Percentiles rank a stretch among this genome's conserved stretches.
Conservation (phyloP, 2,329 filamentous ascomycete genomes). For the Neopestalotiopsis sp. region DNA sequence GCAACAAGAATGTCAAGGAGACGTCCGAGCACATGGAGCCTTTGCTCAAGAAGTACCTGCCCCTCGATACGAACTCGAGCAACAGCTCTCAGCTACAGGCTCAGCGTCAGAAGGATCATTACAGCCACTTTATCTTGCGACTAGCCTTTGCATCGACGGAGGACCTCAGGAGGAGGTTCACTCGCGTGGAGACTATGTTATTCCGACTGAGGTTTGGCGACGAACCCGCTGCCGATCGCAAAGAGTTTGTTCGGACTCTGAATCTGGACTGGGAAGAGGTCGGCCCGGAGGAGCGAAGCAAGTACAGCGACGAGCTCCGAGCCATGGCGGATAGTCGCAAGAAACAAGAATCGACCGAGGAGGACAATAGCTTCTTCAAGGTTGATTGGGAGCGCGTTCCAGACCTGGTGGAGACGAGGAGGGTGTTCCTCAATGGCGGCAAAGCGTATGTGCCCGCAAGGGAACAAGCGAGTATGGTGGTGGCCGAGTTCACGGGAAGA, state of each 20-base stretch:
- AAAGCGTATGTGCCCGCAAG: conserved; percentile 90
- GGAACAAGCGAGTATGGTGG: conserved; percentile 88
- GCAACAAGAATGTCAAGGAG: conserved; percentile 85
- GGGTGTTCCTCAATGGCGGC: conserved; percentile 77
- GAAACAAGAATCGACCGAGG: conserved; percentile 49
- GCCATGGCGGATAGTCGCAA: conserved; percentile 49
- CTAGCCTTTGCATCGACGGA: conserved; percentile 92
- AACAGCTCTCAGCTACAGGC: conserved; percentile 58
- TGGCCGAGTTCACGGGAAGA: conserved; percentile 81
- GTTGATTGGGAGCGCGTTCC: conserved; percentile 95
- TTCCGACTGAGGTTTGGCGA: conserved; percentile 79
- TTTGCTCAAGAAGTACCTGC: conserved; percentile 73
- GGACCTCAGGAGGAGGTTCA: conserved; percentile 85
- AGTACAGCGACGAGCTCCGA: conserved; percentile 65
- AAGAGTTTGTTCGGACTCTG: conserved; percentile 77
- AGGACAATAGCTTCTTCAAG: conserved; percentile 93
- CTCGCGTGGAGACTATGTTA: conserved; percentile 84
- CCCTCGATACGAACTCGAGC: conserved; percentile 36
- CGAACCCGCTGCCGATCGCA: conserved; percentile 53
- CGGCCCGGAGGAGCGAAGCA: conserved; percentile 75
- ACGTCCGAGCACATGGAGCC: conserved; percentile 84
- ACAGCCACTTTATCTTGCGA: conserved; percentile 95
- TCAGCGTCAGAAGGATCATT: conserved; percentile 94
- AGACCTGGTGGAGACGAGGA: conserved; percentile 81
- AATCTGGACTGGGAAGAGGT: conserved; percentile 87